Conservation (phyloP, 768 basidiomycete genomes). For the Kwoniella sp. region DNA sequence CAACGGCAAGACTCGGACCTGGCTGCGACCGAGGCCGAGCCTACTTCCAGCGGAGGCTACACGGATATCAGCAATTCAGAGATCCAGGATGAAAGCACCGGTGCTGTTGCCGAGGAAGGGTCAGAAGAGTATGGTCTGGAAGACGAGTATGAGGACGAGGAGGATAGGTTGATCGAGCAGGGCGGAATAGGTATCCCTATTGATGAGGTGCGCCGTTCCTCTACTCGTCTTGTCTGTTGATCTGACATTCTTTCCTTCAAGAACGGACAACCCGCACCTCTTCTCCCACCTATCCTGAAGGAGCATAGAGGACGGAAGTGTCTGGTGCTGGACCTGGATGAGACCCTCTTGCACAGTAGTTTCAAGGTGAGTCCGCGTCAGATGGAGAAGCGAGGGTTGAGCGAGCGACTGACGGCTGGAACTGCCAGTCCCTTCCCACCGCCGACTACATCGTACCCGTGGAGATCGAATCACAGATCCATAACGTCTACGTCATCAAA, state of each 20-base stretch:
- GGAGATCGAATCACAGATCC: constrained; percentile 96
- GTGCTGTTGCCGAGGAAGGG: constrained; percentile 64
- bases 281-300: constrained; percentile 77
- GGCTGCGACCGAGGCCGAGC: constrained; percentile 21
- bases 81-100: constrained; percentile 64
- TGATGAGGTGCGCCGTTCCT: constrained; percentile 80
- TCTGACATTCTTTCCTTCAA: constrained; percentile 44
- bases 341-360: constrained; percentile 93
- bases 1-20: constrained; percentile 50
- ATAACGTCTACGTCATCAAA: constrained; percentile 98
- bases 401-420: not conserved
- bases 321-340: constrained; percentile 91
- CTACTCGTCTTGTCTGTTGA: constrained; percentile 50
- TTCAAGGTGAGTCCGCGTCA: constrained; percentile 79
- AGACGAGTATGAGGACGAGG: constrained; percentile 69
- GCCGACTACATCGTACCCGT: constrained; percentile 99
- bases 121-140: constrained; percentile 47
- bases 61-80: constrained; percentile 32
- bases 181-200: constrained; percentile 94
- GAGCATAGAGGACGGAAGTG: constrained; percentile 87
- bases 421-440: constrained; percentile 72
- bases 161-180: constrained; percentile 78
- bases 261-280: constrained; percentile 81
- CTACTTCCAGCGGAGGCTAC: constrained; percentile 36
- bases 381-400: not conserved